Percentiles rank a stretch among this genome's conserved stretches.
phyloP scores from a whole-genome alignment of 306 rosid genomes.

The Mimosa bimucronata region DNA sequence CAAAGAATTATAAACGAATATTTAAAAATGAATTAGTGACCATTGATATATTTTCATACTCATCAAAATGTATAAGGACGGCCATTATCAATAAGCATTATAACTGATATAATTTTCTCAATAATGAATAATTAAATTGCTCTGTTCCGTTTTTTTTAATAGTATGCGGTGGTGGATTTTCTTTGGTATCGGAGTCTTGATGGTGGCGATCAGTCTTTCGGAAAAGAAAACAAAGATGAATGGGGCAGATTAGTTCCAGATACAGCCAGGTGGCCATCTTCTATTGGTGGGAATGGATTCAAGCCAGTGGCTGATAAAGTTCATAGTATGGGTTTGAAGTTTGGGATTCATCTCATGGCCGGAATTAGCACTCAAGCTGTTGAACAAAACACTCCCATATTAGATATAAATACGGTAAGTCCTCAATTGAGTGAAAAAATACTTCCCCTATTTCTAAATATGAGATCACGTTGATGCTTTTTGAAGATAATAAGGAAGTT shows the following conservation, averaged over 20 bases:
- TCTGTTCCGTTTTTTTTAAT: background rate
- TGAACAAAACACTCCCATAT: constrained; percentile 62
- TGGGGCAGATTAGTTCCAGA: constrained; percentile 88
- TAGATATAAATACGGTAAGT: constrained; percentile 46
- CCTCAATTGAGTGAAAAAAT: no score
- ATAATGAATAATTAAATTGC: background rate
- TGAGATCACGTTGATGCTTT: no score
- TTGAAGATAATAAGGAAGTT: no score
- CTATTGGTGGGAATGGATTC: constrained; percentile 64
- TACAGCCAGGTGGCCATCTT: constrained; percentile 80
- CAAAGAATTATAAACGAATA: no score
- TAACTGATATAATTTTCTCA: background rate
- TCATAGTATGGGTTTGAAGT: constrained; percentile 67
- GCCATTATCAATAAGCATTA: background rate
- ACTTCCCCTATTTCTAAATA: no score
- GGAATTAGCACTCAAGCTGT: constrained; percentile 79
- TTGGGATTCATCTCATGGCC: constrained; percentile 87
- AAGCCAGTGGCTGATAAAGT: constrained; percentile 54
- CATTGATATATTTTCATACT: no score
- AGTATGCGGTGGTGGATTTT: constrained; percentile 87
- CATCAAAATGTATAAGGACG: background rate
- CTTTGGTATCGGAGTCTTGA: constrained; percentile 73
- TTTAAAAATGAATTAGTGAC: no score
- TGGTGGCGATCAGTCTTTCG: constrained; percentile 52
- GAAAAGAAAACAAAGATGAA: constrained; percentile 39